phyloP scores from a whole-genome alignment of 768 basidiomycete species.

The Cubamyces sp. region DNA sequence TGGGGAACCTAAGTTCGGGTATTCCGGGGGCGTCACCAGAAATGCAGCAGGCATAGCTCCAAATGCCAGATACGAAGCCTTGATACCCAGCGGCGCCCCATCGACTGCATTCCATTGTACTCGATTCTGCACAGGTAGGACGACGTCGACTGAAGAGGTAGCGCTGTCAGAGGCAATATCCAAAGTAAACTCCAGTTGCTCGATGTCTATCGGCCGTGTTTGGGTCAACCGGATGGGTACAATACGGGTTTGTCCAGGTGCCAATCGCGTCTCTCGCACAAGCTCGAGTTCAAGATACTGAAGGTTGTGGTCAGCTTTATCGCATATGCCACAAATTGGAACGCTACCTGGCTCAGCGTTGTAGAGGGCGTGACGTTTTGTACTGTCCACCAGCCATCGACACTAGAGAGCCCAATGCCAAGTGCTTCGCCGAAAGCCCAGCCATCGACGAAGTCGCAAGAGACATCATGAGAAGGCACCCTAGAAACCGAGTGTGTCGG shows the following conservation, averaged over 20 bases:
- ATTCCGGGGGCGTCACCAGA: constrained; percentile 56
- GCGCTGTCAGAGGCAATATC: constrained; percentile 31
- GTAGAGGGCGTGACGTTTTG: constrained; percentile 29
- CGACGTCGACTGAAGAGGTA: constrained; percentile 37
- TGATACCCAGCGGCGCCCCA: constrained; percentile 42
- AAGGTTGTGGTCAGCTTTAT: background rate
- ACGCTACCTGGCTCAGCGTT: constrained; percentile 23
- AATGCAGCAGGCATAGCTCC: constrained; percentile 60
- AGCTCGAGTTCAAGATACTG: constrained; percentile 26
- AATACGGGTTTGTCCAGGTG: constrained; percentile 64
- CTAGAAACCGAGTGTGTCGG: constrained; percentile 45
- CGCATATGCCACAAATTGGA: background rate
- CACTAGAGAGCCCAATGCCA: constrained; percentile 64
- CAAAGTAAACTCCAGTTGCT: constrained; percentile 47
- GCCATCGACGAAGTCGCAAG: constrained; percentile 75
- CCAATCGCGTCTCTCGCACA: constrained; percentile 43
- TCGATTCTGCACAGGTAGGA: constrained; percentile 51
- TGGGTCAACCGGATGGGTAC: constrained; percentile 58
- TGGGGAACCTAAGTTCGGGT: constrained; percentile 34
- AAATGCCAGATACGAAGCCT: constrained; percentile 62
- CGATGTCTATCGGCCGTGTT: constrained; percentile 38
- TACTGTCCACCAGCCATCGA: constrained; percentile 60
- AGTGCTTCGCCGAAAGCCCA: constrained; percentile 72
- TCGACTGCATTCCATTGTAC: constrained; percentile 43
- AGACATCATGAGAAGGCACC: constrained; percentile 55